These are phyloP conservation scores for Dendryphion nanum DNA, from an alignment of 2,329 filamentous ascomycete species.

Conservation along the genomic window DNA sequence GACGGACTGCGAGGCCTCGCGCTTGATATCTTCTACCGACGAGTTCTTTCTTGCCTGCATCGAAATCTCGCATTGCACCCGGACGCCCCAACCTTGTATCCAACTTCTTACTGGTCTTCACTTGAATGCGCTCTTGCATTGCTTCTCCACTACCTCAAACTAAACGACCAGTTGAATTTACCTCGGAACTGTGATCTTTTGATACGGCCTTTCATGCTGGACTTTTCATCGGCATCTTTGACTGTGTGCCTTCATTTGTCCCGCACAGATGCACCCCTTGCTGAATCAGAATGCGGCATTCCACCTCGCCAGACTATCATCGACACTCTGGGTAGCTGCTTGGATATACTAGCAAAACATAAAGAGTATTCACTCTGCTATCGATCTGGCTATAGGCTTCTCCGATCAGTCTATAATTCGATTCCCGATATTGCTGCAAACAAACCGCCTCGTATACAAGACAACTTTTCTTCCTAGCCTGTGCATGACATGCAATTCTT, in stretches of 20 bases:
- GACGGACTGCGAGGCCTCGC: conserved; percentile 9
- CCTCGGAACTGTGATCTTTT: conserved; percentile 12
- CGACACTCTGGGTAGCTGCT: conserved; percentile 12
- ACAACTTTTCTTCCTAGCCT: too few relatives aligned
- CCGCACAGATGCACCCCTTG: conserved; percentile 7
- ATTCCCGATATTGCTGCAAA: too few relatives aligned
- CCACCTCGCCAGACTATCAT: conserved; percentile 15
- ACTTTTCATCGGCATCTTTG: conserved; percentile 18
- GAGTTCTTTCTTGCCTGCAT: conserved; percentile 26
- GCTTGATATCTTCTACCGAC: conserved; percentile 27
- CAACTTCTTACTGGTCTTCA: conserved; percentile 32
- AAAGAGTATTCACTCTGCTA: conserved; percentile 14
- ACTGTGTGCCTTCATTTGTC: conserved; percentile 17
- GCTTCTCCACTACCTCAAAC: conserved; percentile 24
- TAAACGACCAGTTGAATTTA: conserved; percentile 13
- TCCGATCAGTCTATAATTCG: too few relatives aligned
- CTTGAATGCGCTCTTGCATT: conserved; percentile 30
- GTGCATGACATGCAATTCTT: too few relatives aligned
- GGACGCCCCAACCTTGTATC: conserved; percentile 17
- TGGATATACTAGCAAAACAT: conserved; percentile 15
- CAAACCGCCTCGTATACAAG: too few relatives aligned
- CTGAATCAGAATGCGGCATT: conserved; percentile 6
- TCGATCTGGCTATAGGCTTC: conserved; percentile 11
- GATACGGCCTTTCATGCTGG: conserved; percentile 19
- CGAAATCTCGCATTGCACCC: conserved; percentile 19